Base-by-base conservation (phyloP, 345 rosid species). In the Linum usitatissimum region DNA sequence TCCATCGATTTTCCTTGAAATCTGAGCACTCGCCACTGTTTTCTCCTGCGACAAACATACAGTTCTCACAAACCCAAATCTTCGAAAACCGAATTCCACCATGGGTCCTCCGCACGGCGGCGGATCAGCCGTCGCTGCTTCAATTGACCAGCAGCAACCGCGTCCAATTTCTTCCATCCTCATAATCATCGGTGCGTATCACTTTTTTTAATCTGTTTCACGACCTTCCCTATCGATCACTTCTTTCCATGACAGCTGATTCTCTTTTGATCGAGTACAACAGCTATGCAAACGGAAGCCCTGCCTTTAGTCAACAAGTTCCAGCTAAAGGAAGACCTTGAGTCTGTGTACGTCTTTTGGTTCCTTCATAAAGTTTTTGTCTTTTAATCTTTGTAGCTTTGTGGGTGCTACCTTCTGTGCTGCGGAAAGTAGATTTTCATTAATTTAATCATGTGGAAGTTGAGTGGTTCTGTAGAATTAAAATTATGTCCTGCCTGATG, bases 231-330 rank as follows among this genome's bases (percentile, higher is more conserved):
- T 18, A 15, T 55, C 57, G 18, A 18, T 55, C 18, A 9, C 14
- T 19, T 18, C 30, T 18, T 18, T 20, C 8, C 18, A 6, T 55
- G 30, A 17, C 12, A 5, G 21, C 6, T 39, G 56, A 53, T 9
- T 18, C 18, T 18, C 9, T 55, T 39, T 42, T 70, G 57, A 18
- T 64, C 42, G 19, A 53, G 58, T 18, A 7, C 55, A 38, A 39
- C 66, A 92, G 98, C 96, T 75, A 86, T 92, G 96, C 93, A 84
- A 71, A 75, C 87, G 60, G 97, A 92, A 76, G 98, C 96, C 49
- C 71, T 82, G 80, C 93, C 91, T 53, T 53, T 92, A 70, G 94
- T 92, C 48, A 70, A 83, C 55, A 85, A 67, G 76, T 77, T 92
- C 68, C 66, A 77, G 56, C 86, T 89, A 54, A 69, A 68, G 30